These are phyloP conservation scores for Triangularia verruculosa DNA, from an alignment of 2,329 filamentous ascomycete genomes.

Conservation along the genomic window DNA sequence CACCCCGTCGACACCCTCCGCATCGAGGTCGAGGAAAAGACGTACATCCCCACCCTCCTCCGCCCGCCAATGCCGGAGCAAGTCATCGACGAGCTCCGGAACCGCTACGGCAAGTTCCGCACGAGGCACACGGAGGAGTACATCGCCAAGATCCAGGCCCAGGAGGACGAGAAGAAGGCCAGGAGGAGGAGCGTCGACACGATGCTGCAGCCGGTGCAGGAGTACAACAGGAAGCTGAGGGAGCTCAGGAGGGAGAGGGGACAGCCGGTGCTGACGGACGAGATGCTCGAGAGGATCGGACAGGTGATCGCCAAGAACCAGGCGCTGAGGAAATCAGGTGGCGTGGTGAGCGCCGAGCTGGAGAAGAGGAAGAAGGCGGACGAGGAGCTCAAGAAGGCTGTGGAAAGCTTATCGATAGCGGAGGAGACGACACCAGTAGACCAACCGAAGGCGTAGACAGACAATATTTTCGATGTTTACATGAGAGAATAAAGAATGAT, in stretches of 20 bases:
- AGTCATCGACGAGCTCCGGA: slow-evolving; percentile 83
- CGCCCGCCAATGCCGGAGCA: slow-evolving; percentile 71
- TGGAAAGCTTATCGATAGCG: slow-evolving; percentile 24
- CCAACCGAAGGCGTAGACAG: slow-evolving; percentile 10
- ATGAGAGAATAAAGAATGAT: not conserved
- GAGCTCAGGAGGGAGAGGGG: slow-evolving; percentile 50
- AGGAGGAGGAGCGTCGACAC: slow-evolving; percentile 35
- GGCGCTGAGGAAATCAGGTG: slow-evolving; percentile 3
- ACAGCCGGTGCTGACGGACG: slow-evolving; percentile 54
- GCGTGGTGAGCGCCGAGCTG: slow-evolving; percentile 9
- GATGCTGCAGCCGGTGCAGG: slow-evolving; percentile 57
- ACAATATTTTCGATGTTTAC: not conserved
- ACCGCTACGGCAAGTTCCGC: slow-evolving; percentile 78
- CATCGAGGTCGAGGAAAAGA: slow-evolving; percentile 69
- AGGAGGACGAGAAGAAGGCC: slow-evolving; percentile 37
- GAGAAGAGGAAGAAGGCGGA: slow-evolving; percentile 19
- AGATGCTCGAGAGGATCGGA: slow-evolving; percentile 62
- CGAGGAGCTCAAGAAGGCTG: slow-evolving; percentile 17
- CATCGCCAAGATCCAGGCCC: slow-evolving; percentile 47
- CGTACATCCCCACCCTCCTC: slow-evolving; percentile 75
- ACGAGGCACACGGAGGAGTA: slow-evolving; percentile 76
- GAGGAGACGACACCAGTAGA: slow-evolving; percentile 13
- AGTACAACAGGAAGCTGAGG: slow-evolving; percentile 55
- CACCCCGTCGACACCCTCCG: slow-evolving; percentile 69
- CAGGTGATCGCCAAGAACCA: slow-evolving; percentile 56